Evolutionary conservation across 2,329 filamentous ascomycete genomes (phyloP).

Genomic region (Decorospora gaudefroyi): DNA sequence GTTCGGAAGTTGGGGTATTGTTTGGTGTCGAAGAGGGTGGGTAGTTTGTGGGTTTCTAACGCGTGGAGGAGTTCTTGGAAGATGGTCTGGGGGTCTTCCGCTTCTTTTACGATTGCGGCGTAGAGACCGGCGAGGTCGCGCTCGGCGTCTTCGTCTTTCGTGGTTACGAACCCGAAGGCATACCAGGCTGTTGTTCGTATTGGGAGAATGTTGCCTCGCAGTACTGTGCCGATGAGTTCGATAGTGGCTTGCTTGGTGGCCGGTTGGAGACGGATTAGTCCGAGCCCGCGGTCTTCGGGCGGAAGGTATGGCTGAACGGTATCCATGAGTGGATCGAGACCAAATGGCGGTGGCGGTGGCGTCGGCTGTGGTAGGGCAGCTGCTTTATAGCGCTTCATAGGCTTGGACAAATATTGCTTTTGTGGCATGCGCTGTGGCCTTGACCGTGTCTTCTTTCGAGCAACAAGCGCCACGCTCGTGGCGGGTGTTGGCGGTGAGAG

Average conservation of each 20-base stretch:
- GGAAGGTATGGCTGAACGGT: background rate
- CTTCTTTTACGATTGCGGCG: conserved; percentile 7
- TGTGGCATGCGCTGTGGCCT: background rate
- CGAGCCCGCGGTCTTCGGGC: background rate
- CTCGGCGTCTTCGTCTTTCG: conserved; percentile 9
- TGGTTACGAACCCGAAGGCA: conserved; percentile 24
- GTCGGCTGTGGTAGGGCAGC: fast-evolving
- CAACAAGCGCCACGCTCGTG: background rate
- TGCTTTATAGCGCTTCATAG: too few relatives aligned
- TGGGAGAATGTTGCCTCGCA: background rate
- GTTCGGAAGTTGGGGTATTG: conserved; percentile 4
- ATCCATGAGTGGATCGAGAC: background rate
- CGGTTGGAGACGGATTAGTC: background rate
- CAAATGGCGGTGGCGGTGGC: background rate
- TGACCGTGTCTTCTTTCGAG: background rate
- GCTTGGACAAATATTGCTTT: background rate
- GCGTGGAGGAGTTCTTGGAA: conserved; percentile 20
- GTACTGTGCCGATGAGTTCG: conserved; percentile 2
- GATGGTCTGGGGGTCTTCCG: background rate
- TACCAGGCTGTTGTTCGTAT: conserved; percentile 11
- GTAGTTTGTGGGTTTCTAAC: conserved; percentile 5
- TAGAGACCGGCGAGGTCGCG: conserved; percentile 16
- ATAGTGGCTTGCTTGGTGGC: conserved; percentile 6
- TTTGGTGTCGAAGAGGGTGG: conserved; percentile 12
- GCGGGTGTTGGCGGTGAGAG: background rate